Base-by-base conservation (phyloP, 768 basidiomycete genomes). In the Lactarius deliciosus region DNA sequence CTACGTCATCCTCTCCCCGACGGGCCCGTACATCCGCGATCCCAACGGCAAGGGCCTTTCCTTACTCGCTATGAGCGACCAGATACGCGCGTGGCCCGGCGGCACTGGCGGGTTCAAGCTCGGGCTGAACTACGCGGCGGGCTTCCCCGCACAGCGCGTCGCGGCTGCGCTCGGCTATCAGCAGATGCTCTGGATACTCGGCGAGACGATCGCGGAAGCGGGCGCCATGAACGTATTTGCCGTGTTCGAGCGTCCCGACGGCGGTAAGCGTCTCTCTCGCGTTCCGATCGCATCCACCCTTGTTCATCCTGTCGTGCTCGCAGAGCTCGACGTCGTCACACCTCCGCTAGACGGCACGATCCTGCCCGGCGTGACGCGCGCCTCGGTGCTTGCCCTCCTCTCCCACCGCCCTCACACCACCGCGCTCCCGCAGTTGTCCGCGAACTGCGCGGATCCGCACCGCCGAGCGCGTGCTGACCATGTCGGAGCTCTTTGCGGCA, bases 301-400 rank as follows among this genome's bases (percentile, higher is more conserved):
- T 25, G 25, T 6, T 53, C 25, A 53, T 15, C 1, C 50, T 7
- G 45, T 22, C 22, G 41, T 15, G 16, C 30, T 13, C 10, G 43
- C 71, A 91, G 89, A 80, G n/a, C 75, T 86, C 65, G 94, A 98
- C 75, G 81, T 97, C 61, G 81, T 93, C 69, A 97, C 96, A 1
- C 92, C 96, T 2, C 90, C 93, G 16, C 79, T 97, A 66, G 93
- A 91, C 74, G 94, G 95, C 59, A 90, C 92, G 77, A 93, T 98
- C 72, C 85, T 98, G 2, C 94, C 95, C 2, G 94, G 96, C 55
- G 86, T 98, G 30, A 97, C 95, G 8, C 87, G 96, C 68, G 90
- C 91, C 72, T 94, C 92, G 32, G 87, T 92, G 53, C 83, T 97
- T 45, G 72, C 81, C 0, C 87, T 98, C 54, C 84, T 86, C 5